A percentile compares a stretch with the other conserved stretches of the same genome.
Evolutionary conservation across 164 flowering plant genomes (phyloP).

Genomic region (Buxus sempervirens): DNA sequence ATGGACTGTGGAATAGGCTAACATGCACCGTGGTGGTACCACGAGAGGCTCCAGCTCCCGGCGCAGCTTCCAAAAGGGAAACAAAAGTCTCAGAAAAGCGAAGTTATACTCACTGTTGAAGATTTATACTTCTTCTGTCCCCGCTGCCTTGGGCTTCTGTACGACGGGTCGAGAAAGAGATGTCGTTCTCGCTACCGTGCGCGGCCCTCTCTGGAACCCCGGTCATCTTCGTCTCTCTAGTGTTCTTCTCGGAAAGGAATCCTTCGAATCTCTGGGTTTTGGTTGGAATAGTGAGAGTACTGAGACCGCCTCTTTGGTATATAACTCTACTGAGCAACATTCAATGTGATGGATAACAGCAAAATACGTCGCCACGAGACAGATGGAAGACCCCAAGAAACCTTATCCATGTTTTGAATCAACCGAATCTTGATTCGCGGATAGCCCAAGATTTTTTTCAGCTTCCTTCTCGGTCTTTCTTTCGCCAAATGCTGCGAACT

Average conservation of each 20-base stretch:
- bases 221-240: neutral
- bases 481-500: no score
- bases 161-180: neutral
- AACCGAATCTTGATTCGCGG: no score
- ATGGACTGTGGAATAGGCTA: neutral
- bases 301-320: neutral
- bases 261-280: neutral
- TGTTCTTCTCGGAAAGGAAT: neutral
- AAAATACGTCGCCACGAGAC: neutral
- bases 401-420: no score
- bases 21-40: neutral
- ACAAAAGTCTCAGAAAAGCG: neutral
- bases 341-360: neutral
- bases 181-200: neutral
- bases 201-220: neutral
- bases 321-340: neutral
- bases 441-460: no score
- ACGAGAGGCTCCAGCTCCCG: neutral
- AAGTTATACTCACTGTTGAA: neutral
- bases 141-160: neutral
- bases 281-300: neutral
- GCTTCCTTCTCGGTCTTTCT: no score
- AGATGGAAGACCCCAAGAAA: no score
- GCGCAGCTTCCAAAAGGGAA: neutral
- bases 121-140: neutral